Evolutionary conservation across 176 grass and related monocot species (phyloP).

Genomic region (Guadua angustifolia): DNA sequence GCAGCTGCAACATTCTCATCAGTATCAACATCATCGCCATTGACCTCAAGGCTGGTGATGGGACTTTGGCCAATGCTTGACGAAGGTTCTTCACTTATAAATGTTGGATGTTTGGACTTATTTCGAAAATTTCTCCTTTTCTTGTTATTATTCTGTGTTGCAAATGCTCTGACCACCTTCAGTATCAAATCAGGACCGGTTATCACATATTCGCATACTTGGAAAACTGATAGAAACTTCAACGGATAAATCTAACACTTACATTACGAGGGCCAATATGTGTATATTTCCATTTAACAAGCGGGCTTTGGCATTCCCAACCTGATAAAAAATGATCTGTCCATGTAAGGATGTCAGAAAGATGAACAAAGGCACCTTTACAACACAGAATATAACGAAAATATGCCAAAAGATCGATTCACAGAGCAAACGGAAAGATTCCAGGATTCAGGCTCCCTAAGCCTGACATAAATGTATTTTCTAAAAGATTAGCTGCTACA

Average conservation of each 20-base stretch:
- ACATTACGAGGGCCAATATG: neutral
- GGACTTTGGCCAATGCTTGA: conserved; percentile 18
- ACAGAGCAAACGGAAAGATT: neutral
- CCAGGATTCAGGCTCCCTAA: neutral
- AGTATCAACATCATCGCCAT: conserved; percentile 30
- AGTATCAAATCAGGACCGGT: conserved; percentile 1
- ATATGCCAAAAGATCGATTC: conserved; percentile 1
- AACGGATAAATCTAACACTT: neutral
- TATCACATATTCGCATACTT: neutral
- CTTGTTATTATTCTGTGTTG: conserved; percentile 50
- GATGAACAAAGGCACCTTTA: neutral
- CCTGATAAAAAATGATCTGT: conserved; percentile 50
- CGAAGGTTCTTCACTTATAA: conserved; percentile 38
- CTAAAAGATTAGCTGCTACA: neutral
- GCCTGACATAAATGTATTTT: neutral
- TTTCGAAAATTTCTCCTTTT: conserved; percentile 42
- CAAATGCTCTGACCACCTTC: conserved; percentile 61
- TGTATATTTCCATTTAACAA: conserved; percentile 16
- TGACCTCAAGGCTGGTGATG: conserved; percentile 20
- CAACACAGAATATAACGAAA: neutral
- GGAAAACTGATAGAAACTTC: neutral
- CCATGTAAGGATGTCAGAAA: conserved; percentile 44
- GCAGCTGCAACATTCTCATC: conserved; percentile 34
- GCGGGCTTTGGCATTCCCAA: conserved; percentile 19
- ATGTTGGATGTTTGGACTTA: conserved; percentile 34